Conservation (phyloP, 192 early-diverging fungal genomes). For the Dissophora globulifera region DNA sequence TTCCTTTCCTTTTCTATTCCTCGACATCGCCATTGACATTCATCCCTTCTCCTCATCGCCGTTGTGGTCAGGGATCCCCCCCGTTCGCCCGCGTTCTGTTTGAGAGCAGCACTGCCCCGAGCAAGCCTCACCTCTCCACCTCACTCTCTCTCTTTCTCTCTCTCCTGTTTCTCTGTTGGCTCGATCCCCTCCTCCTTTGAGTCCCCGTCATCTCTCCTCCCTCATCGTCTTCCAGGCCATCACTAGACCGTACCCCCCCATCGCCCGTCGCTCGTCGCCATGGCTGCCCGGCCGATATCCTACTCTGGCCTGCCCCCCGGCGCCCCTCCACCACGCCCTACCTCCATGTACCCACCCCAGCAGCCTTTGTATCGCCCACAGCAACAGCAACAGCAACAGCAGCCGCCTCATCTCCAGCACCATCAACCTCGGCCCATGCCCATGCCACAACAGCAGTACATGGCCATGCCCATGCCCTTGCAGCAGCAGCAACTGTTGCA, state of each 20-base stretch:
- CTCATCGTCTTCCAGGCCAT: not conserved
- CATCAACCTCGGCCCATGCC: slow-evolving; percentile 26
- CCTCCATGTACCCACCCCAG: slow-evolving; percentile 38
- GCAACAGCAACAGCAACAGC: slow-evolving; percentile 31
- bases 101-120: no score
- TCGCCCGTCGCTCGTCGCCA: not conserved
- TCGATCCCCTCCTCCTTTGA: not conserved
- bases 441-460: slow-evolving; percentile 21
- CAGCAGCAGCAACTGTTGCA: no score
- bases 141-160: slow-evolving; percentile 1
- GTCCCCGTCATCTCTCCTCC: not conserved
- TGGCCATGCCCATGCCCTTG: no score
- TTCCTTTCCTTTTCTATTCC: no score
- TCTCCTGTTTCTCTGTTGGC: not conserved
- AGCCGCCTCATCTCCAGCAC: slow-evolving; percentile 13
- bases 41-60: no score
- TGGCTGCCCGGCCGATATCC: slow-evolving; percentile 47
- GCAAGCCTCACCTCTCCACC: not conserved
- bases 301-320: slow-evolving; percentile 37
- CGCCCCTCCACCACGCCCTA: slow-evolving; percentile 23
- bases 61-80: no score
- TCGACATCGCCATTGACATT: no score
- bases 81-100: no score
- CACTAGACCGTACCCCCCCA: not conserved
- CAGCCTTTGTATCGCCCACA: slow-evolving; percentile 33